Evolutionary conservation across 2,329 filamentous ascomycete species (phyloP).

Genomic region (Microdochium nivale): DNA sequence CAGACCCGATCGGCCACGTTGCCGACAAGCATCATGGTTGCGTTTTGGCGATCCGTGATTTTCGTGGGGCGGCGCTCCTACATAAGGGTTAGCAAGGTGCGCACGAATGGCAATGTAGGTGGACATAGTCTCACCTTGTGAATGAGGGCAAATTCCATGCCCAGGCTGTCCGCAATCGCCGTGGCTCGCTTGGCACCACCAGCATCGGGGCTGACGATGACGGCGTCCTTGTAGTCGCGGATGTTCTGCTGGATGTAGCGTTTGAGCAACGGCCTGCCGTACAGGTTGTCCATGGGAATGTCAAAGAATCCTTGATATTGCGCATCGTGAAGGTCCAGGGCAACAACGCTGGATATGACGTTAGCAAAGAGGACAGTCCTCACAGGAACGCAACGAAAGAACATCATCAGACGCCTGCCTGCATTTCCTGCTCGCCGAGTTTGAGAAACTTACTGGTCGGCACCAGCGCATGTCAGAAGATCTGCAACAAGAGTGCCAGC

Average conservation of each 20-base stretch:
- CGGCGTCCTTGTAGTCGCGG: slow-evolving; percentile 73
- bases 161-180: slow-evolving; percentile 84
- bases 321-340: slow-evolving; percentile 92
- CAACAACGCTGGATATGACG: slow-evolving; percentile 56
- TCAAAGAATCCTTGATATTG: slow-evolving; percentile 99
- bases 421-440: slow-evolving; percentile 3
- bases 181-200: slow-evolving; percentile 91
- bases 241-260: slow-evolving; percentile 73
- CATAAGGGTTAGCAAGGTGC: slow-evolving; percentile 21
- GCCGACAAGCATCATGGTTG: slow-evolving; percentile 92
- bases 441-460: slow-evolving; percentile 64
- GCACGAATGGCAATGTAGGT: slow-evolving; percentile 15
- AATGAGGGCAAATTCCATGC: slow-evolving; percentile 87
- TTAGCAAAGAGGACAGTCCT: slow-evolving; percentile 13
- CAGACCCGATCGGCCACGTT: slow-evolving; percentile 73
- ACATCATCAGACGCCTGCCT: too few relatives aligned
- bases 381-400: too few relatives aligned
- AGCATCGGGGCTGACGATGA: slow-evolving; percentile 91
- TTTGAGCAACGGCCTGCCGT: slow-evolving; percentile 68
- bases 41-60: slow-evolving; percentile 82
- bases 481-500: slow-evolving; percentile 92
- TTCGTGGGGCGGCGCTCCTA: slow-evolving; percentile 84
- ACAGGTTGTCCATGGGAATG: slow-evolving; percentile 95
- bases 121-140: slow-evolving; percentile 65
- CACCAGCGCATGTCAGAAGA: slow-evolving; percentile 87